Base-by-base conservation (phyloP, 2,329 filamentous ascomycete genomes). In the Septoria petroselini region DNA sequence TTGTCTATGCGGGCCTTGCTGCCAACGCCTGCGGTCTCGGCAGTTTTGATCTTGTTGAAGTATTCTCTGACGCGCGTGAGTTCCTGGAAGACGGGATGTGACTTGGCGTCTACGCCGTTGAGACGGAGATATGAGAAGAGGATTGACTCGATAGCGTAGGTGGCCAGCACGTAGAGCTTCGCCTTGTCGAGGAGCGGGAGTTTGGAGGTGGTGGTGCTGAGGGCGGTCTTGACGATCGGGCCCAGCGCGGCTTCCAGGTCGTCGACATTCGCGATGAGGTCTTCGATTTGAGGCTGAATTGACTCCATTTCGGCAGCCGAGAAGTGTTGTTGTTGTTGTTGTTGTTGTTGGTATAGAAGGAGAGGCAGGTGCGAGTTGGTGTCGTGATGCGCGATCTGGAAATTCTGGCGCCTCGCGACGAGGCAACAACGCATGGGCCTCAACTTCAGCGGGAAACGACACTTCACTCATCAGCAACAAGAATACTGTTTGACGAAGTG, bases 131-230 rank as follows among this genome's bases (percentile, higher is more conserved):
- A 85, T 44, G 86, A 88, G 70, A 95, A 97, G 6, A 98, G 73
- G 7, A 95, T 74, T 0, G 91, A 94, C 65, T 97, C 91, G 56
- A 98, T 84, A 0, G 91, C 81, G 68, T 97, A 98, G 14, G 89
- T 86, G 43, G 85, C 78, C 15, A 95, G 76, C n/a, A 93, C 84
- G 66, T 94, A 89, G 52, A 96, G 82, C 72, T 97, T 96, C 6
- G 93, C 90, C 73, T 89, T 91, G 74, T 97, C 91, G 53, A 98
- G 78, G n/a, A 97, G 77, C 1, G 91, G 91, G 21, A 97, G 77
- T 65, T 89, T 89, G 48, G 82, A 84, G 4, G 88, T 82, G 49
- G 82, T 80, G 33, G 84, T 81, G 42, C 81, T 75, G 35, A 96
- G 72, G 1, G 79, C 70, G 41, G 77, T 77, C 29, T 76, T 74